Percentiles rank a stretch among this genome's conserved stretches.
phyloP scores from a whole-genome alignment of 2,329 filamentous ascomycete species.

The Hymenoscyphus fructigenus region DNA sequence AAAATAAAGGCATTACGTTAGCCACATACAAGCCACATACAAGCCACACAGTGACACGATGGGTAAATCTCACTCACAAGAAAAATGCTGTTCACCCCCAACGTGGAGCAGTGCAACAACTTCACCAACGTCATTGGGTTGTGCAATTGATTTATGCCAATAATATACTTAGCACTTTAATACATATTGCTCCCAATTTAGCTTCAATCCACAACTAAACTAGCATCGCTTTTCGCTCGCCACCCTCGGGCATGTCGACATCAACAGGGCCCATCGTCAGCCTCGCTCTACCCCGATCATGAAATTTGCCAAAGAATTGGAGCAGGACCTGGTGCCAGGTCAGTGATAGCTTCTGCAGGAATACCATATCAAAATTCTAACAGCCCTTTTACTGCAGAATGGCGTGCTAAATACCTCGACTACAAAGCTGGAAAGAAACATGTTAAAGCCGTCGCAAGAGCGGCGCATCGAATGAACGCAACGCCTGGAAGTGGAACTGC shows the following conservation, averaged over 20 bases:
- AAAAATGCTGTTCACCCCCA: too few species aligned
- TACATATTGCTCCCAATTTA: too few species aligned
- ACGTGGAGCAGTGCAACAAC: too few species aligned
- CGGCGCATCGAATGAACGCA: conserved; percentile 61
- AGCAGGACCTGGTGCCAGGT: conserved; percentile 84
- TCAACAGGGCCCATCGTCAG: neutral
- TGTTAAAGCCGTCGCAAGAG: conserved; percentile 77
- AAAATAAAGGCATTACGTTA: too few species aligned
- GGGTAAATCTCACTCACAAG: too few species aligned
- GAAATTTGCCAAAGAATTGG: conserved; percentile 76
- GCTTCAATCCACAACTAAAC: too few species aligned
- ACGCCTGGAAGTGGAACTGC: conserved; percentile 43
- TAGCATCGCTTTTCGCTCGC: too few species aligned
- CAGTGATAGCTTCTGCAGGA: conserved; percentile 26
- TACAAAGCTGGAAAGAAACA: conserved; percentile 97
- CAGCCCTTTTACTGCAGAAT: conserved; percentile 57
- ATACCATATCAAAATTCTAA: conserved; percentile 3
- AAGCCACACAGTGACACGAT: too few species aligned
- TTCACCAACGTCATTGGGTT: neutral
- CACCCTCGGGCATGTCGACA: neutral
- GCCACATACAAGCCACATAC: too few species aligned
- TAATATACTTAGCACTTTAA: neutral
- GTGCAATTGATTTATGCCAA: neutral
- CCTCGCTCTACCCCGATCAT: conserved; percentile 40
- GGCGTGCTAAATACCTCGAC: conserved; percentile 89